Percentiles rank a stretch among this genome's conserved stretches.
Conservation (phyloP, 345 rosid genomes). For the thale cress (Arabidopsis thaliana) region DNA sequence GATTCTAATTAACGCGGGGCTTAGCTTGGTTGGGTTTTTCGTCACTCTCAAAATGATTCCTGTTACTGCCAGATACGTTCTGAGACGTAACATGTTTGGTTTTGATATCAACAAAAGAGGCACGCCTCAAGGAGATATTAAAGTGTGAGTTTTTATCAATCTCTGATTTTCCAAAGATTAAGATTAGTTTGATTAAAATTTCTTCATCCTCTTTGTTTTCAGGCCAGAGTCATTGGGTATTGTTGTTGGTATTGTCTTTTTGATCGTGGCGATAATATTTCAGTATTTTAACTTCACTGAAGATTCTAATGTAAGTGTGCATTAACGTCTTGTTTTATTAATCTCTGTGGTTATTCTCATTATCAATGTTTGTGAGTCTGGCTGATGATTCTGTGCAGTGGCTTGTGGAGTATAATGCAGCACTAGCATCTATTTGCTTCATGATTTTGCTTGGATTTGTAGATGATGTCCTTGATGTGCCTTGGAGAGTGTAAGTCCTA, state of each 20-base stretch:
- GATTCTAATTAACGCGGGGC: constrained; percentile 80
- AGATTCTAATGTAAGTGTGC: constrained; percentile 81
- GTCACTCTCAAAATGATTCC: constrained; percentile 81
- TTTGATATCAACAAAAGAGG: constrained; percentile 94
- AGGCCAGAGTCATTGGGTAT: constrained; percentile 97
- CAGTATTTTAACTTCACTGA: constrained; percentile 92
- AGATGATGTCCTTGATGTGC: constrained; percentile 97
- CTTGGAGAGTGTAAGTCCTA: constrained; percentile 97
- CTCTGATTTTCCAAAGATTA: no score
- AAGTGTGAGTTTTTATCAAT: constrained; percentile 69
- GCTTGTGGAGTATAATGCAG: constrained; percentile 98
- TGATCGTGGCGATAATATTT: constrained; percentile 81
- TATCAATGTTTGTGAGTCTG: not conserved
- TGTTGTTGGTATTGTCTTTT: constrained; percentile 83
- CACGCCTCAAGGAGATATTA: constrained; percentile 81
- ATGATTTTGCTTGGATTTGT: constrained; percentile 97
- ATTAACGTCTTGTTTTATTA: not conserved
- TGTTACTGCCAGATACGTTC: constrained; percentile 83
- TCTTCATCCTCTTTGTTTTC: constrained; percentile 38
- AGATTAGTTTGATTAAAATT: no score
- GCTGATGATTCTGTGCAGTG: constrained; percentile 60
- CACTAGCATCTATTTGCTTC: constrained; percentile 91
- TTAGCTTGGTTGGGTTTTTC: constrained; percentile 79
- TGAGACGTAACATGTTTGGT: constrained; percentile 86
- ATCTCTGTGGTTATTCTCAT: constrained; percentile 5